Conservation (phyloP, 2,329 filamentous ascomycete genomes). For the Clonostachys byssicola region DNA sequence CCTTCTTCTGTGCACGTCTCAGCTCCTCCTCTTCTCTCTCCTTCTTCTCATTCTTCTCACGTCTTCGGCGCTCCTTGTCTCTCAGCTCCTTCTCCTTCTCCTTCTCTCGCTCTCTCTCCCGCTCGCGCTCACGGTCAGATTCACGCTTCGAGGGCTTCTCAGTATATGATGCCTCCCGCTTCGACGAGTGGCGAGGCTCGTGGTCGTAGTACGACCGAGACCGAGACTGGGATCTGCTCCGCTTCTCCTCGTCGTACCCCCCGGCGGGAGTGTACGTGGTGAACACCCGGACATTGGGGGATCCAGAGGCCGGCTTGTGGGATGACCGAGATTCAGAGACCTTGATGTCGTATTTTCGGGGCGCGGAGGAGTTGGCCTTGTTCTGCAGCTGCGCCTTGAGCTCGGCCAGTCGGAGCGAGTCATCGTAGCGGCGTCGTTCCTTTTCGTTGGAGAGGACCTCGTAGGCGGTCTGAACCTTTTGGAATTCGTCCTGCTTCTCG, state of each 20-base stretch:
- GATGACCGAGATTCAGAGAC: conserved; percentile 35
- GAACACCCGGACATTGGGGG: conserved; percentile 20
- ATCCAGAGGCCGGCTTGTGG: not conserved
- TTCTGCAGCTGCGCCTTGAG: conserved; percentile 50
- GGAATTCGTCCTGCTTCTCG: conserved; percentile 81
- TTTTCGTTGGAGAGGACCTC: conserved; percentile 80
- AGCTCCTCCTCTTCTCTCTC: conserved; percentile 13
- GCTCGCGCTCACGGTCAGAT: conserved; percentile 29
- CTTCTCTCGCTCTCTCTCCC: conserved; percentile 24
- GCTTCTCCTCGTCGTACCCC: conserved; percentile 42
- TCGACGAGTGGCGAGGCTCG: conserved; percentile 22
- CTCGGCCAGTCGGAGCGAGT: conserved; percentile 63
- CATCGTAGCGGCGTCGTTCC: conserved; percentile 73
- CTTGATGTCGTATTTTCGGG: conserved; percentile 39
- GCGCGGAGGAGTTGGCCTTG: conserved; percentile 36
- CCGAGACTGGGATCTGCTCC: conserved; percentile 18
- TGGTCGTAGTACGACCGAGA: conserved; percentile 37
- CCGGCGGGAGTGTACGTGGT: conserved; percentile 30
- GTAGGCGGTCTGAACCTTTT: conserved; percentile 88
- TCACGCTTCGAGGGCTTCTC: conserved; percentile 40
- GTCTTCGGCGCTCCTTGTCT: conserved; percentile 14
- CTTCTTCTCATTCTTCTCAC: conserved; percentile 10
- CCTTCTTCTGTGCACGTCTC: conserved; percentile 20
- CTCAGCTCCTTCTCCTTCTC: conserved; percentile 12
- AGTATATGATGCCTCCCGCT: conserved; percentile 38